A percentile compares a stretch with the other conserved stretches of the same genome.
These are phyloP conservation scores for Dactylonectria macrodidyma DNA, from an alignment of 2,329 filamentous ascomycete species.

Conservation along the genomic window DNA sequence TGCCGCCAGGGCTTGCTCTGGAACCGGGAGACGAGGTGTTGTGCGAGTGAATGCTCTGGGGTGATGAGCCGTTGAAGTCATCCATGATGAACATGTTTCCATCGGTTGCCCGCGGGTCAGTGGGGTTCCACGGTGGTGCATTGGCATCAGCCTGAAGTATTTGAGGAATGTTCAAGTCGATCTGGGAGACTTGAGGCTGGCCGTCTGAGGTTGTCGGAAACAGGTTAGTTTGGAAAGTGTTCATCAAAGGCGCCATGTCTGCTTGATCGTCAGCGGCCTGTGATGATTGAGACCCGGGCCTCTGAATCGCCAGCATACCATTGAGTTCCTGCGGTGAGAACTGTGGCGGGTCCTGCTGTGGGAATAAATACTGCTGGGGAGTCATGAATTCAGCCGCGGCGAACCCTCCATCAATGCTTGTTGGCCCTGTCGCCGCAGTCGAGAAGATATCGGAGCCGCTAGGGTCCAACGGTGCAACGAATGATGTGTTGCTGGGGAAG, in stretches of 20 bases:
- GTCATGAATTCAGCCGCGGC: constrained; percentile 53
- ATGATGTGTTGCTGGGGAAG: constrained; percentile 53
- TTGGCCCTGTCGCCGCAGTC: constrained; percentile 30
- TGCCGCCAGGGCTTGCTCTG: constrained; percentile 40
- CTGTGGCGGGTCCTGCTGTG: constrained; percentile 47
- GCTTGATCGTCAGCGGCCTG: constrained; percentile 40
- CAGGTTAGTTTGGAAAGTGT: constrained; percentile 51
- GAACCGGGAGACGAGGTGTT: constrained; percentile 50
- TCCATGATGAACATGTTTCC: constrained; percentile 57
- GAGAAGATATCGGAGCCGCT: constrained; percentile 49
- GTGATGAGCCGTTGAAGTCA: constrained; percentile 56
- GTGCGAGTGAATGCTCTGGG: constrained; percentile 48
- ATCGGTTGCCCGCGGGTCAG: constrained; percentile 50
- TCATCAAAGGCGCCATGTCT: constrained; percentile 52
- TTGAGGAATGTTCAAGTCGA: constrained; percentile 56
- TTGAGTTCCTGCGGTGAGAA: constrained; percentile 45
- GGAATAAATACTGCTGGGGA: constrained; percentile 58
- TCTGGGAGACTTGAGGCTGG: constrained; percentile 48
- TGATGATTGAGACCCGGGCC: constrained; percentile 22
- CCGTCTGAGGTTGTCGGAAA: constrained; percentile 42
- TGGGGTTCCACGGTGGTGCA: constrained; percentile 60
- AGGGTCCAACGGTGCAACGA: constrained; percentile 42
- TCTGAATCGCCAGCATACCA: constrained; percentile 40
- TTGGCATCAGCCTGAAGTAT: constrained; percentile 55
- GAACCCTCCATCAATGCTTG: constrained; percentile 50